Percentiles rank a stretch among this genome's conserved stretches.
Conservation (phyloP, 345 rosid species). For the Carallia pectinifolia region DNA sequence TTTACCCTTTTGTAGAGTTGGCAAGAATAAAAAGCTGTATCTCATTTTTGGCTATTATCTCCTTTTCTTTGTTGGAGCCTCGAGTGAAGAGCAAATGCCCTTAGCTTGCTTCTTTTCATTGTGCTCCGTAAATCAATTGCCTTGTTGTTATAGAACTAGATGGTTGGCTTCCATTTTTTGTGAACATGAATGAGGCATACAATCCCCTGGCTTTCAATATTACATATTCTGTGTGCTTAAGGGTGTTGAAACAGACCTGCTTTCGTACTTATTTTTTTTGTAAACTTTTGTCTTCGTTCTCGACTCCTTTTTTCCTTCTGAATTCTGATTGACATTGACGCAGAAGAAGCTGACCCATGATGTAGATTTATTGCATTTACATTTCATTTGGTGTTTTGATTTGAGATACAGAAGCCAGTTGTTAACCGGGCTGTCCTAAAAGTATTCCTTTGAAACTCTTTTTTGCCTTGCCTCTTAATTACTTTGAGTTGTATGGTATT, state of each 20-base stretch:
- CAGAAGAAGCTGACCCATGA: too few relatives aligned
- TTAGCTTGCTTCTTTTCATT: conserved; percentile 67
- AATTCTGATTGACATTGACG: too few relatives aligned
- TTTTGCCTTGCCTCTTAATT: too few relatives aligned
- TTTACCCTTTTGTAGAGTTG: not conserved
- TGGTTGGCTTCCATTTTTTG: conserved; percentile 32
- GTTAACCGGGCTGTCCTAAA: too few relatives aligned
- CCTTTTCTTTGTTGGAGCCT: conserved; percentile 37
- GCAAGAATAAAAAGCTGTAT: not conserved
- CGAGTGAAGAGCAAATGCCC: conserved; percentile 61
- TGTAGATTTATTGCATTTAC: too few relatives aligned
- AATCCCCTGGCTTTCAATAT: not conserved
- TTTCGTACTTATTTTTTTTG: not conserved
- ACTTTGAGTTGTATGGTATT: too few relatives aligned
- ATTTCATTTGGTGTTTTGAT: too few relatives aligned
- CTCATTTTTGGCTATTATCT: not conserved
- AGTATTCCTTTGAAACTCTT: too few relatives aligned
- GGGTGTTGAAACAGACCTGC: not conserved
- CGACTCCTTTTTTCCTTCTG: not conserved
- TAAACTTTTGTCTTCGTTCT: not conserved
- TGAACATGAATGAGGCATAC: conserved; percentile 27
- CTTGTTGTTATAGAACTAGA: conserved; percentile 33
- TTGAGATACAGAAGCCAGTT: too few relatives aligned
- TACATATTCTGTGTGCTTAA: not conserved
- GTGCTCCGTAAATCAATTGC: conserved; percentile 54